These are phyloP conservation scores for Saccharum hybrid DNA, from an alignment of 202 grass and related monocot genomes.

Conservation along the genomic window DNA sequence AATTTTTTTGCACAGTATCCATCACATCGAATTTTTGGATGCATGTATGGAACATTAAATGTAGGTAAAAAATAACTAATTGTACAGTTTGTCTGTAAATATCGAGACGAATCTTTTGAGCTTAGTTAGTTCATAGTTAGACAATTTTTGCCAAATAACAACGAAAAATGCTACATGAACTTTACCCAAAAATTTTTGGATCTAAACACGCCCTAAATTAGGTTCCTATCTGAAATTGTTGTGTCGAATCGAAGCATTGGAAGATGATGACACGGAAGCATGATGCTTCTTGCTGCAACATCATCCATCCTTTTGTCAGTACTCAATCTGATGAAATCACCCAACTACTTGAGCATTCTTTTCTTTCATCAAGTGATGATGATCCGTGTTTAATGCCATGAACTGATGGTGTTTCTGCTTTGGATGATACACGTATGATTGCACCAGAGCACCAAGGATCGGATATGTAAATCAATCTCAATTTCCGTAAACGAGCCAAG, in stretches of 20 bases:
- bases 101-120: too few relatives aligned
- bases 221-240: neutral
- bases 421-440: neutral
- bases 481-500: constrained; percentile 33
- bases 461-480: neutral
- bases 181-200: too few relatives aligned
- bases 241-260: neutral
- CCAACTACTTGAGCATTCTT: neutral
- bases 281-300: neutral
- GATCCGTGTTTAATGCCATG: neutral
- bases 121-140: too few relatives aligned
- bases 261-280: neutral
- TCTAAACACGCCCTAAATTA: neutral
- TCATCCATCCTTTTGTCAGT: neutral
- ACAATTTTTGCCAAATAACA: too few relatives aligned
- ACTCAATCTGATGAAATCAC: neutral
- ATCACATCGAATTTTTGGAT: too few relatives aligned
- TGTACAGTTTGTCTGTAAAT: too few relatives aligned
- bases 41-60: too few relatives aligned
- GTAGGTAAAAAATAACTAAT: too few relatives aligned
- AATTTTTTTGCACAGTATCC: too few relatives aligned
- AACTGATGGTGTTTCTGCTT: constrained; percentile 12
- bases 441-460: constrained; percentile 11
- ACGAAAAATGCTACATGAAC: too few relatives aligned
- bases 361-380: neutral